Evolutionary conservation across 768 basidiomycete species (phyloP).

Genomic region (Lyophyllum shimeji): DNA sequence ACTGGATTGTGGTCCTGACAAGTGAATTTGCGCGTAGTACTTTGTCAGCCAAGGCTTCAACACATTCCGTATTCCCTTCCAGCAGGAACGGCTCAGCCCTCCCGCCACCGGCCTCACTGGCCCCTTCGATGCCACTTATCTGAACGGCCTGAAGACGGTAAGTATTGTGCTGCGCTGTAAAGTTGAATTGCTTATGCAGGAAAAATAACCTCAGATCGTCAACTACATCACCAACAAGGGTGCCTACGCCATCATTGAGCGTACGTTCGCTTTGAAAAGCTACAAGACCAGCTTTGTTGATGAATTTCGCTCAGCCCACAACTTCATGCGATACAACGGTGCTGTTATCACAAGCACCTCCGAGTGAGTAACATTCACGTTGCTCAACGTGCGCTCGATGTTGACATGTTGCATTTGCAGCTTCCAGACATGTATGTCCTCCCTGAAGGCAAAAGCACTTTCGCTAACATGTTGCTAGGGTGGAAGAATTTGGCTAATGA

Average conservation of each 20-base stretch:
- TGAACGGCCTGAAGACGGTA: constrained; percentile 47
- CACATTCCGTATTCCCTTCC: constrained; percentile 63
- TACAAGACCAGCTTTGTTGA: neutral
- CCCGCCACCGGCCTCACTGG: constrained; percentile 55
- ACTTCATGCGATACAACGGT: constrained; percentile 56
- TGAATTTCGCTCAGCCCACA: no score
- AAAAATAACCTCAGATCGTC: constrained; percentile 42
- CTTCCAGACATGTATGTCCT: constrained; percentile 47
- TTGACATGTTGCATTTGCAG: constrained; percentile 21
- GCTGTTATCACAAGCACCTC: constrained; percentile 47
- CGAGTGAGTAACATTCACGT: constrained; percentile 32
- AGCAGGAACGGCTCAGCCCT: constrained; percentile 54
- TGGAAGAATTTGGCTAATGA: constrained; percentile 56
- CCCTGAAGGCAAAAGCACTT: neutral
- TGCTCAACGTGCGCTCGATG: neutral
- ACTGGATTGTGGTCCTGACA: neutral
- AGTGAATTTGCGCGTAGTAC: constrained; percentile 34
- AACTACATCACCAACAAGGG: constrained; percentile 63
- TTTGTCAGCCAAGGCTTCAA: constrained; percentile 59
- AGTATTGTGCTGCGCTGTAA: constrained; percentile 6
- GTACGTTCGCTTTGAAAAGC: constrained; percentile 23
- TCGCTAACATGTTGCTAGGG: constrained; percentile 28
- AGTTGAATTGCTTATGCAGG: neutral
- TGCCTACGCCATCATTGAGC: constrained; percentile 55
- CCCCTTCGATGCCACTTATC: constrained; percentile 51